phyloP scores from a whole-genome alignment of 2,329 filamentous ascomycete genomes.

The Sordariomycetes sp. region DNA sequence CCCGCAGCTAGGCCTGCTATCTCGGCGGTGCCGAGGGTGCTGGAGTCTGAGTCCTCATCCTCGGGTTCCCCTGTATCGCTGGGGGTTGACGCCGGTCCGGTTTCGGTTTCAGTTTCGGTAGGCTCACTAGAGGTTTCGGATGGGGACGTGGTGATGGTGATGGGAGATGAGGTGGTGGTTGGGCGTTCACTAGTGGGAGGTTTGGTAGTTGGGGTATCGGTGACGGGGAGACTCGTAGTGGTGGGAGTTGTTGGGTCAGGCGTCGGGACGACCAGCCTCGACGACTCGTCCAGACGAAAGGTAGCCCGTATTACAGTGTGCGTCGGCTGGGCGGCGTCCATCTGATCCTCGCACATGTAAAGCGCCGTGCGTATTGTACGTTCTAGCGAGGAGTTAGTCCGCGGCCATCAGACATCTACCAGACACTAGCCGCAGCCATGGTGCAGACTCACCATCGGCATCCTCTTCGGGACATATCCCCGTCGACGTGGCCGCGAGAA shows the following conservation, averaged over 20 bases:
- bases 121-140: not conserved
- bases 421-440: not conserved
- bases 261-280: not conserved
- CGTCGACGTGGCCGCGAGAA: slow-evolving; percentile 35
- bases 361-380: slow-evolving; percentile 23
- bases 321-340: slow-evolving; percentile 39
- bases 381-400: not conserved
- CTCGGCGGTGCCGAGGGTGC: slow-evolving; percentile 23
- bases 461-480: slow-evolving; percentile 37
- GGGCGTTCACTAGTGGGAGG: slow-evolving; percentile 1
- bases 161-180: slow-evolving; percentile 4
- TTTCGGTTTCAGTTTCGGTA: slow-evolving; percentile 2
- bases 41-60: slow-evolving; percentile 3
- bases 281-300: slow-evolving; percentile 19
- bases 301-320: slow-evolving; percentile 46
- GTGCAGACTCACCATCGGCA: slow-evolving; percentile 1
- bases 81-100: slow-evolving; percentile 6
- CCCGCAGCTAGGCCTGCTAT: slow-evolving; percentile 47
- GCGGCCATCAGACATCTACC: not conserved
- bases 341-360: slow-evolving; percentile 40
- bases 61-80: slow-evolving; percentile 5
- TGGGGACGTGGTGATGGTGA: not conserved
- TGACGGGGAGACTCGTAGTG: not conserved
- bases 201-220: not conserved
- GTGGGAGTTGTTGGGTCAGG: not conserved